These are phyloP conservation scores for Beta lomatogona DNA, from an alignment of 179 eudicot species.

Conservation along the genomic window DNA sequence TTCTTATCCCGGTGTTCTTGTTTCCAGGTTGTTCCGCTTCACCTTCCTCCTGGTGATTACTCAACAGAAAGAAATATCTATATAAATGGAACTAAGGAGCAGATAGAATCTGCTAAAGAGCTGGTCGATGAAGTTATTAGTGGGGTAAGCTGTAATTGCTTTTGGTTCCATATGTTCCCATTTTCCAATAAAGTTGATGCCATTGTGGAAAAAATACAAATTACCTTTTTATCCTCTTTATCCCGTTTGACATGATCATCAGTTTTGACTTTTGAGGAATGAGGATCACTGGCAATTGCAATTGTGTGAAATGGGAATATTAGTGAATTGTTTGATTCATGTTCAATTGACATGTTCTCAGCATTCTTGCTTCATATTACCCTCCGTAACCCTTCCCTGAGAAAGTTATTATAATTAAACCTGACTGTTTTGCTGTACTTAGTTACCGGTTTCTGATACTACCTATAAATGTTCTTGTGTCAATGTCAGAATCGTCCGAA, in stretches of 20 bases:
- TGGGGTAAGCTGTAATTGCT: slow-evolving; percentile 56
- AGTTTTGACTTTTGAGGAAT: too few species aligned
- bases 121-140: slow-evolving; percentile 81
- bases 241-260: too few species aligned
- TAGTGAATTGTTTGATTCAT: not conserved
- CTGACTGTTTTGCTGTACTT: not conserved
- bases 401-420: not conserved
- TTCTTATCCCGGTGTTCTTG: not conserved
- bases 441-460: not conserved
- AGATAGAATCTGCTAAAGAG: slow-evolving; percentile 83
- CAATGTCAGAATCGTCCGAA: slow-evolving; percentile 66
- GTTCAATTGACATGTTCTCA: not conserved
- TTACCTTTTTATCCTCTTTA: too few species aligned
- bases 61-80: slow-evolving; percentile 76
- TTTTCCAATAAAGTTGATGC: too few species aligned
- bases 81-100: slow-evolving; percentile 78
- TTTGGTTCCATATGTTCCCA: not conserved
- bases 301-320: not conserved
- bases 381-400: too few species aligned
- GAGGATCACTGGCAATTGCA: too few species aligned
- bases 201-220: too few species aligned
- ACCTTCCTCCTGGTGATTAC: too few species aligned
- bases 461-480: slow-evolving; percentile 3
- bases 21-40: slow-evolving; percentile 82
- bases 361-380: not conserved